Percentiles rank a stretch among this genome's conserved stretches.
Conservation (phyloP, 805 yeast species). For the Huiozyma naganishii region DNA sequence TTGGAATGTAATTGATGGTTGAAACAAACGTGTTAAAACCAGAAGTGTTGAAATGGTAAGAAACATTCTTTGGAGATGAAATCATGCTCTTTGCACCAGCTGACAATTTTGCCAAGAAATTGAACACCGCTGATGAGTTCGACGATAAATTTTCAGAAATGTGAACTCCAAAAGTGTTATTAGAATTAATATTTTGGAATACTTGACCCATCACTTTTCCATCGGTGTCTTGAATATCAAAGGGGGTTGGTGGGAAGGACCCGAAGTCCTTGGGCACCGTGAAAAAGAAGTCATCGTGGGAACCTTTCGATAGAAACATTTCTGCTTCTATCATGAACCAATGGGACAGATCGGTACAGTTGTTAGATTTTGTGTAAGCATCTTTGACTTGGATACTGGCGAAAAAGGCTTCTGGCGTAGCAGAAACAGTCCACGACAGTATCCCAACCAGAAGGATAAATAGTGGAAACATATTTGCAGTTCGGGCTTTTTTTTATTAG, state of each 20-base stretch:
- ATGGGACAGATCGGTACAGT: constrained; percentile 18
- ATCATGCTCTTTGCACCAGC: constrained; percentile 9
- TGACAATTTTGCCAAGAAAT: constrained; percentile 18
- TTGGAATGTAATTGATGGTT: constrained; percentile 14
- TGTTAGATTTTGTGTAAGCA: constrained; percentile 12
- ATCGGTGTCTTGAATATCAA: constrained; percentile 12
- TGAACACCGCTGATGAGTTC: constrained; percentile 16
- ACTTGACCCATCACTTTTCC: neutral
- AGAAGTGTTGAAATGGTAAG: constrained; percentile 16
- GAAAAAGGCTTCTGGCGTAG: constrained; percentile 3
- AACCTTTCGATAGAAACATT: constrained; percentile 15
- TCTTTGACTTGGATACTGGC: constrained; percentile 16
- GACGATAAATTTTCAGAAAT: constrained; percentile 2
- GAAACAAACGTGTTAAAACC: constrained; percentile 11
- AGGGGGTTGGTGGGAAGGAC: constrained; percentile 13
- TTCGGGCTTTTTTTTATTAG: too few relatives aligned
- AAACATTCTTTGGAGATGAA: constrained; percentile 9
- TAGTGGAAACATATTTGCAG: too few relatives aligned
- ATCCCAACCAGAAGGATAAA: too few relatives aligned
- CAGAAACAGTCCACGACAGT: too few relatives aligned
- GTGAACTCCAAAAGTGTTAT: constrained; percentile 13
- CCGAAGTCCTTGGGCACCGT: constrained; percentile 17
- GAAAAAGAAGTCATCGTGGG: constrained; percentile 11
- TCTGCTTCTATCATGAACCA: constrained; percentile 22
- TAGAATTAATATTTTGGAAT: constrained; percentile 3